Evolutionary conservation across 1,284 basidiomycete genomes (phyloP).

Genomic region (Microstroma glucosiphilum): DNA sequence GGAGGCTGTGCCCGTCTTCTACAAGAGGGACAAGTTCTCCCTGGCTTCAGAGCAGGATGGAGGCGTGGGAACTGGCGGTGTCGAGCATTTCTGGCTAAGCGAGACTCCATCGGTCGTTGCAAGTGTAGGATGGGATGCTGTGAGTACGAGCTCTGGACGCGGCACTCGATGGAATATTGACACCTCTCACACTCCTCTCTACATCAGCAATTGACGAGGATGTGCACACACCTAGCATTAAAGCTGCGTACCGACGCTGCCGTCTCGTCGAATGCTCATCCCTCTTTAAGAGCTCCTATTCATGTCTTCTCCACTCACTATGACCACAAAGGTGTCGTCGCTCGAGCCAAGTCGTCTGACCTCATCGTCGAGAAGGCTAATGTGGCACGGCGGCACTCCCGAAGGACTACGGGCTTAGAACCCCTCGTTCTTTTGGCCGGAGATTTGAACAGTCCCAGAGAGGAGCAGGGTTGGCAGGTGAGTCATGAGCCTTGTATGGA

Average conservation of each 20-base stretch:
- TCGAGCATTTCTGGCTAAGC: constrained; percentile 36
- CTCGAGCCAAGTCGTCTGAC: constrained; percentile 22
- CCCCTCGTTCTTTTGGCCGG: constrained; percentile 31
- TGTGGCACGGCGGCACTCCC: constrained; percentile 8
- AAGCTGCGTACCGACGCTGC: constrained; percentile 11
- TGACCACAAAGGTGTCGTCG: constrained; percentile 30
- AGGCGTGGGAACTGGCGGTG: constrained; percentile 24
- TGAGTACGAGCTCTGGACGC: neutral
- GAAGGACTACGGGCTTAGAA: constrained; percentile 8
- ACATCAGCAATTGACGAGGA: constrained; percentile 19
- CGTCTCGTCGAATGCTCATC: neutral
- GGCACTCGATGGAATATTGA: too few species aligned
- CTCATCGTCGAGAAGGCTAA: constrained; percentile 24
- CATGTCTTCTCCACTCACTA: constrained; percentile 39
- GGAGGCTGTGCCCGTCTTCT: constrained; percentile 36
- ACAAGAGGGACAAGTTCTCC: constrained; percentile 22
- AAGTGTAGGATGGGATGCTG: constrained; percentile 37
- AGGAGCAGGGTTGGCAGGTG: constrained; percentile 26
- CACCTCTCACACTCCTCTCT: too few species aligned
- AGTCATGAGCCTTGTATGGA: neutral
- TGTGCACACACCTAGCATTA: constrained; percentile 37
- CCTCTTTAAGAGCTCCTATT: constrained; percentile 10
- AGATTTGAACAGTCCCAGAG: constrained; percentile 33
- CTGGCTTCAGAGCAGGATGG: constrained; percentile 17
- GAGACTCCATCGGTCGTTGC: constrained; percentile 20